Base-by-base conservation (phyloP, 2,329 filamentous ascomycete genomes). In the Apiospora pterosperma region DNA sequence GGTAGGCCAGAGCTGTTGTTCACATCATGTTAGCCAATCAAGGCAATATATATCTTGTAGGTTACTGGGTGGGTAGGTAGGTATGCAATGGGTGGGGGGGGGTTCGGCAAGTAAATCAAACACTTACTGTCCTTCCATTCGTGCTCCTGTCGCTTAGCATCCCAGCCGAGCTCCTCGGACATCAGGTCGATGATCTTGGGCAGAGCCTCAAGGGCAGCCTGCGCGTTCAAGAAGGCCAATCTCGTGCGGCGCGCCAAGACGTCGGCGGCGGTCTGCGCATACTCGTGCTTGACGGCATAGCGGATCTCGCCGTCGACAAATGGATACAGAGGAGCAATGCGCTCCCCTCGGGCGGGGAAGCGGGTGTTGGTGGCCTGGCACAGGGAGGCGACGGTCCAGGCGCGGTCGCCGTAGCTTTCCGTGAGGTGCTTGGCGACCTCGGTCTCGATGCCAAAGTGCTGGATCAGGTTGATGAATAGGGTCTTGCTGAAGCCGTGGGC, bases 381-480 rank as follows among this genome's bases (percentile, higher is more conserved):
- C 59, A 97, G 83, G 1, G 92, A 87, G 10, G 92, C 93, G 25
- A 97, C 93, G 19, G 91, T 90, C 94, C 94, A 97, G 23, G 94
- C 93, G 65, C 94, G 88, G 78, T 97, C 94, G 69, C 95, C 94
- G 75, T 97, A 98, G 64, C 92, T 92, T 74, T 91, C 87, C 16
- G 90, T 91, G 38, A 97, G 84, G 78, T 97, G 93, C 80, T 93
- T 92, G 55, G 94, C 94, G 23, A 97, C 92, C 71, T 97, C 93
- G 21, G 92, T 97, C 78, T 97, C 94, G 64, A 97, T 81, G 68
- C 93, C 93, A 75, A 92, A 97, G 80, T 97, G 92, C 78, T 97
- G 93, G 74, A 97, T 96, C 39, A 97, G 82, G 78, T 95, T 94
- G 83, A 97, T 97, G 81, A 97, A 97, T 28, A 97, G 88, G 1